Percentiles rank a stretch among this genome's conserved stretches.
Conservation (phyloP, 805 yeast genomes). For the Debaryomyces hansenii region DNA sequence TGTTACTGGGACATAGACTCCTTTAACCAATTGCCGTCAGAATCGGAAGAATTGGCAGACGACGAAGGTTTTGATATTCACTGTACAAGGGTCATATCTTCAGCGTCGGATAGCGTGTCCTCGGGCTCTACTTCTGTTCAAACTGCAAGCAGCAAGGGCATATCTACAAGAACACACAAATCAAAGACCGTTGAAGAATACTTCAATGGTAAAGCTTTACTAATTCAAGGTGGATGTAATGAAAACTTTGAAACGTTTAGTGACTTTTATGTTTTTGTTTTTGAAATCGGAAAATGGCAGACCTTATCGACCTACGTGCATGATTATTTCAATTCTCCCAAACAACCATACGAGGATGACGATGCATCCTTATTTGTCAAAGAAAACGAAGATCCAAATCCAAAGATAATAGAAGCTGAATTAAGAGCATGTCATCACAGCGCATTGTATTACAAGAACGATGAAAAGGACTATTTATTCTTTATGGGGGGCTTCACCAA, state of each 20-base stretch:
- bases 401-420: constrained; percentile 39
- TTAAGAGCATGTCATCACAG: constrained; percentile 43
- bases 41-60: not conserved
- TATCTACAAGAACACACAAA: not conserved
- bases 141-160: constrained; percentile 8
- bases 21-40: not conserved
- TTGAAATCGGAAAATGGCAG: constrained; percentile 35
- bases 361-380: constrained; percentile 17
- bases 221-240: constrained; percentile 44
- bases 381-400: constrained; percentile 24
- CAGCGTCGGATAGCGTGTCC: constrained; percentile 7
- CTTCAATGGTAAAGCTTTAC: constrained; percentile 28
- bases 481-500: constrained; percentile 42
- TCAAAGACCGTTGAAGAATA: constrained; percentile 14
- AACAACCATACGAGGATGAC: constrained; percentile 33
- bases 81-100: not conserved
- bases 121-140: constrained; percentile 9
- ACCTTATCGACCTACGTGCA: constrained; percentile 31
- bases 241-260: constrained; percentile 27
- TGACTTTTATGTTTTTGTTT: constrained; percentile 33
- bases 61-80: not conserved
- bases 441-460: constrained; percentile 31
- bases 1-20: constrained; percentile 16
- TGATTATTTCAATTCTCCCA: constrained; percentile 31
- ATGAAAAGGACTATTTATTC: constrained; percentile 33